phyloP scores from a whole-genome alignment of 75 land plant species.

The Cunninghamia lanceolata region DNA sequence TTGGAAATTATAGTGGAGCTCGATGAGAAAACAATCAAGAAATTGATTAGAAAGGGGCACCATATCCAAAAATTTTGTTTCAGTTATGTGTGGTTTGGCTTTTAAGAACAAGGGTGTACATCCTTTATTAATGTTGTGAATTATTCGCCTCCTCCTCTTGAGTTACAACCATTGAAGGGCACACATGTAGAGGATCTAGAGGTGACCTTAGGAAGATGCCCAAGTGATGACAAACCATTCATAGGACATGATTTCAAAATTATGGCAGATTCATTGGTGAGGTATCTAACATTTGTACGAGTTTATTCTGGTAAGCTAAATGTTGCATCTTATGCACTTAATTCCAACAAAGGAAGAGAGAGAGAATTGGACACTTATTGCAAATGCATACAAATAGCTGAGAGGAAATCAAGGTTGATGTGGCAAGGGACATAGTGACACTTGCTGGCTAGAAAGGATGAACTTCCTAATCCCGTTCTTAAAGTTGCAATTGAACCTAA shows the following conservation, averaged over 20 bases:
- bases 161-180: conserved; percentile 87
- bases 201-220: conserved; percentile 50
- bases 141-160: conserved; percentile 88
- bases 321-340: conserved; percentile 88
- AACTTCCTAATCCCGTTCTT: conserved; percentile 97
- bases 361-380: conserved; percentile 89
- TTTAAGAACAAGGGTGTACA: conserved; percentile 98
- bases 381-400: conserved; percentile 98
- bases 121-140: conserved; percentile 88
- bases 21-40: no score
- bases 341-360: conserved; percentile 95
- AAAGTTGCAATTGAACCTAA: conserved; percentile 98
- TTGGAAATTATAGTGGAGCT: conserved; percentile 84
- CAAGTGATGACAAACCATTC: conserved; percentile 88
- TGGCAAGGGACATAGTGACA: conserved; percentile 90
- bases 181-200: conserved; percentile 82
- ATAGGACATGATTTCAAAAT: conserved; percentile 90
- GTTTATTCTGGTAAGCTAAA: conserved; percentile 72
- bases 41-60: conserved; percentile 83
- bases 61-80: conserved; percentile 66
- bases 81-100: conserved; percentile 90
- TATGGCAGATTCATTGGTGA: conserved; percentile 94
- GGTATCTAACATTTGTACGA: conserved; percentile 89
- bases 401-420: conserved; percentile 78
- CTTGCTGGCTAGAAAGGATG: conserved; percentile 94